These are phyloP conservation scores for Phytophthora citrophthora DNA, from an alignment of 352 stramenopile genomes.

Conservation along the genomic window DNA sequence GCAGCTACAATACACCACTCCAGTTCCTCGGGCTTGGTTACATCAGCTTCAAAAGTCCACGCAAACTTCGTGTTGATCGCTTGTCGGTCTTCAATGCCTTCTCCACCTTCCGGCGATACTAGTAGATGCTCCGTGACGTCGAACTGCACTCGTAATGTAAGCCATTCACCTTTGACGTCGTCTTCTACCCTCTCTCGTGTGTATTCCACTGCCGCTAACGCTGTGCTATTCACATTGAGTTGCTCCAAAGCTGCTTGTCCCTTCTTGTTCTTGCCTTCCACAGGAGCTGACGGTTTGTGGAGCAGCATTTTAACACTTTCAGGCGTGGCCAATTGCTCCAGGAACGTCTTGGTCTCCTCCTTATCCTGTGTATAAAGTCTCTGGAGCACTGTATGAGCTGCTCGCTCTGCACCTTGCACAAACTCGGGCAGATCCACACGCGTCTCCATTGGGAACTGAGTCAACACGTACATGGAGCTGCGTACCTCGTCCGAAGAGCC, in stretches of 20 bases:
- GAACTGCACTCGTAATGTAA: constrained; percentile 52
- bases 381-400: constrained; percentile 48
- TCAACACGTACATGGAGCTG: constrained; percentile 63
- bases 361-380: constrained; percentile 44
- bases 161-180: constrained; percentile 44
- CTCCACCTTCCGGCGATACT: constrained; percentile 13
- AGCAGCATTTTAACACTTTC: constrained; percentile 31
- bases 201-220: constrained; percentile 55
- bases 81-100: constrained; percentile 49
- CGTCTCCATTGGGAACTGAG: constrained; percentile 39
- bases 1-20: constrained; percentile 53
- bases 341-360: constrained; percentile 27
- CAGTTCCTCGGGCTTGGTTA: constrained; percentile 40
- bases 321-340: constrained; percentile 34
- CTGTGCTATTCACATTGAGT: constrained; percentile 47
- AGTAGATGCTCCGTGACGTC: constrained; percentile 58
- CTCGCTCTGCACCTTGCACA: constrained; percentile 40
- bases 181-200: constrained; percentile 29
- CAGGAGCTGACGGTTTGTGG: constrained; percentile 33
- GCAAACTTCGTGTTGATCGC: constrained; percentile 54
- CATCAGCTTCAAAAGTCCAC: constrained; percentile 67
- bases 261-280: constrained; percentile 16
- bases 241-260: constrained; percentile 41
- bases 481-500: constrained; percentile 37
- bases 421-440: constrained; percentile 54